Evolutionary conservation across 495 filamentous ascomycete genomes (phyloP).

Genomic region (Daldinia vernicosa): DNA sequence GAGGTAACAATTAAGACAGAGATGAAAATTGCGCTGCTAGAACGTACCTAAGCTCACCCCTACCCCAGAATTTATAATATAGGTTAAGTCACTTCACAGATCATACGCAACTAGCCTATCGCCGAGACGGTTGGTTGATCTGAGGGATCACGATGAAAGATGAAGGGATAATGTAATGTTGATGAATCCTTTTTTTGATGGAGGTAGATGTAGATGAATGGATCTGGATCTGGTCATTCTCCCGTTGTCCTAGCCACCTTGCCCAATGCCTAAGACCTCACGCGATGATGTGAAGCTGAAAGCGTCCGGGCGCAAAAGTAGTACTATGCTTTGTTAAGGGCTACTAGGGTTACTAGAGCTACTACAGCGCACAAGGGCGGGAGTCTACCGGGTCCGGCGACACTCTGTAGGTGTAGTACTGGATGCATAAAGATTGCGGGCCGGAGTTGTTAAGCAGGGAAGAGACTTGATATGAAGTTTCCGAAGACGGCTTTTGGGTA

Average conservation of each 20-base stretch:
- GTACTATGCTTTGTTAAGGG: constrained; percentile 36
- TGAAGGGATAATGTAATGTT: constrained; percentile 6
- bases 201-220: constrained; percentile 38
- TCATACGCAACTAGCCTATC: neutral
- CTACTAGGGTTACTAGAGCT: constrained; percentile 7
- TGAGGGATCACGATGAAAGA: constrained; percentile 12
- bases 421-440: constrained; percentile 31
- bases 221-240: constrained; percentile 17
- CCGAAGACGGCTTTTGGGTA: constrained; percentile 41
- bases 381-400: constrained; percentile 38
- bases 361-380: constrained; percentile 4
- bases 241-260: constrained; percentile 20
- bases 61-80: constrained; percentile 11
- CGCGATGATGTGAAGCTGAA: constrained; percentile 27
- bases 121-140: neutral
- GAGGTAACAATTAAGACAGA: neutral
- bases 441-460: constrained; percentile 35
- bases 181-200: constrained; percentile 20
- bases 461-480: constrained; percentile 18
- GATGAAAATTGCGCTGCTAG: neutral
- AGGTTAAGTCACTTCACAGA: constrained; percentile 17
- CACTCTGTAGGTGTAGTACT: constrained; percentile 23
- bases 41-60: constrained; percentile 23
- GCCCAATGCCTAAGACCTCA: constrained; percentile 14
- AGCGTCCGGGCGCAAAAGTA: constrained; percentile 23